These are phyloP conservation scores for Camillea tinctor DNA, from an alignment of 2,329 filamentous ascomycete genomes.

Conservation along the genomic window DNA sequence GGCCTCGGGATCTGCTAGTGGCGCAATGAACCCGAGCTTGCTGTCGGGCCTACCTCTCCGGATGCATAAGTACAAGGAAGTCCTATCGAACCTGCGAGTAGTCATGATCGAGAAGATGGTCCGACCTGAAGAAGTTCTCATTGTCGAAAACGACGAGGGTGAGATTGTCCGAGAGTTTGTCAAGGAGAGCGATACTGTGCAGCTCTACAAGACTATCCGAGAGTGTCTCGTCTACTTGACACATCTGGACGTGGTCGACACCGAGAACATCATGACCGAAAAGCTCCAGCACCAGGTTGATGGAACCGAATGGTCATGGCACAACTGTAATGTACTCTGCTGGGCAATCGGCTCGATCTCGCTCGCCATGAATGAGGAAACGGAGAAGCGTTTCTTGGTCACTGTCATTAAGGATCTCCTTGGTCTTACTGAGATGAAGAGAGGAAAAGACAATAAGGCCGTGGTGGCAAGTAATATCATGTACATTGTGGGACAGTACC, in stretches of 20 bases:
- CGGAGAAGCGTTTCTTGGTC: conserved; percentile 95
- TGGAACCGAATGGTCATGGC: conserved; percentile 96
- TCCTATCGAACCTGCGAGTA: conserved; percentile 87
- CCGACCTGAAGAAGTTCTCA: conserved; percentile 91
- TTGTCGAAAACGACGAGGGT: conserved; percentile 99
- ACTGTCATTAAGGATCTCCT: conserved; percentile 98
- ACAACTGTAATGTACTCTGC: conserved; percentile 98
- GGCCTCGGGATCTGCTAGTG: conserved; percentile 73
- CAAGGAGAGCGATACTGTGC: conserved; percentile 98
- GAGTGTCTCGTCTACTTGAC: conserved; percentile 97
- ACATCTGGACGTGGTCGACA: conserved; percentile 95
- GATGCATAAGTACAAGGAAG: conserved; percentile 96
- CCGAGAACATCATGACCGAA: conserved; percentile 98
- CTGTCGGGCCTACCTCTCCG: conserved; percentile 88
- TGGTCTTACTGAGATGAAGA: conserved; percentile 97
- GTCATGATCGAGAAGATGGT: conserved; percentile 99
- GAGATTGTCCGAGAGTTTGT: conserved; percentile 99
- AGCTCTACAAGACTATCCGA: conserved; percentile 97
- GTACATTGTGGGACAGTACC: conserved; percentile 99
- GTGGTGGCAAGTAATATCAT: conserved; percentile 99
- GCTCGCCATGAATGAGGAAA: conserved; percentile 98
- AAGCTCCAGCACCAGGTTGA: conserved; percentile 95
- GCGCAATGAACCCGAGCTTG: conserved; percentile 80
- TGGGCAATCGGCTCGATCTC: conserved; percentile 99
- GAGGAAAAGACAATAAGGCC: conserved; percentile 98